phyloP scores from a whole-genome alignment of 2,329 filamentous ascomycete genomes.

The Aspergillus versicolor region DNA sequence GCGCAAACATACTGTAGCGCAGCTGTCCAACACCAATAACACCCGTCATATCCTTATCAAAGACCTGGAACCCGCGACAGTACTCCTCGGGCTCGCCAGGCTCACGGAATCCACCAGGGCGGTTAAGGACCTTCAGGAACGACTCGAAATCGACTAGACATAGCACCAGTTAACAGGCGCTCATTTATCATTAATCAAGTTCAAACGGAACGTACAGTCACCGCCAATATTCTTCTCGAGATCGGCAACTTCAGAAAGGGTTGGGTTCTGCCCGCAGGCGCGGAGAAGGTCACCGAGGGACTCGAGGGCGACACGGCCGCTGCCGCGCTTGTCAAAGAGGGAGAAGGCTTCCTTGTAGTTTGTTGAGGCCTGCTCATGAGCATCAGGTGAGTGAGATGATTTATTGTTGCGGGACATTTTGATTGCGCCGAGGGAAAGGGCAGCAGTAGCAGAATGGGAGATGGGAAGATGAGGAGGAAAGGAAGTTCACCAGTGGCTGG shows the following conservation, averaged over 20 bases:
- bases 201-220: slow-evolving; percentile 70
- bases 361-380: slow-evolving; percentile 64
- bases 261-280: slow-evolving; percentile 97
- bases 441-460: slow-evolving; percentile 3
- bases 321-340: slow-evolving; percentile 99
- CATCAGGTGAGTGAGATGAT: slow-evolving; percentile 22
- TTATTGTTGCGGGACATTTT: slow-evolving; percentile 8
- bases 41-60: slow-evolving; percentile 98
- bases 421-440: slow-evolving; percentile 1
- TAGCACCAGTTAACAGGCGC: not conserved
- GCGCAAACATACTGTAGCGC: slow-evolving; percentile 66
- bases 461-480: slow-evolving; percentile 13
- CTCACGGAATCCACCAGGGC: slow-evolving; percentile 96
- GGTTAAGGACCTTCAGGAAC: slow-evolving; percentile 95
- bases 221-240: slow-evolving; percentile 85
- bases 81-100: slow-evolving; percentile 98
- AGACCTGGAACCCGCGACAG: slow-evolving; percentile 97
- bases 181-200: not conserved
- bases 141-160: slow-evolving; percentile 89
- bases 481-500: not conserved
- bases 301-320: slow-evolving; percentile 82
- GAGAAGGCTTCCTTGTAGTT: slow-evolving; percentile 99
- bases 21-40: slow-evolving; percentile 97
- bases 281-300: slow-evolving; percentile 90
- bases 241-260: slow-evolving; percentile 85